Evolutionary conservation across 768 basidiomycete species (phyloP), one percentile per base, ranked within the genome.

Genomic region (Phylloporus scabripes): DNA sequence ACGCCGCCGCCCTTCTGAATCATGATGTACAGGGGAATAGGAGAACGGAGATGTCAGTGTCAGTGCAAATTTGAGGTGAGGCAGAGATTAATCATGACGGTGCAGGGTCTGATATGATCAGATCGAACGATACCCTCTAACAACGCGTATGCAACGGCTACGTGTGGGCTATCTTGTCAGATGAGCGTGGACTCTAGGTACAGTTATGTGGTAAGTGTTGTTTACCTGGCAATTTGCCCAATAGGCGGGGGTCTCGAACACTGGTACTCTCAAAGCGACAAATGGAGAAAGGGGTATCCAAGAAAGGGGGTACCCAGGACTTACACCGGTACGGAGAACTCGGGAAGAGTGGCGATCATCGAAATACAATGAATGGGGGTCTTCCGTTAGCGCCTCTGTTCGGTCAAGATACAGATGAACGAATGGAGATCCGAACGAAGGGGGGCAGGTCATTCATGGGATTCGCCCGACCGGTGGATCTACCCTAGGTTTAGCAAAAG

Each of bases 51-150:
- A 34, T 36, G 8, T 4, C 6, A 7, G 49, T 18, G 26, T 12
- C 20, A n/a, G 33, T 33, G 29, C 32, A 50, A 12, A 31, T 12
- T 29, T 31, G 29, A 31, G 51, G 41, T 44, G 41, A 42, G 44
- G 48, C 48, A 48, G 29, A 32, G 46, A 38, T 41, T 17, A 24
- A 38, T 38, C 51, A 46, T 21, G 54, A 42, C 36, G 36, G 28
- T 32, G 43, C 61, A 64, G 59, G 59, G 61, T 59, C 50, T 42
- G 56, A 52, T 58, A 40, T 28, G 45, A 51, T 58, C 49, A 28
- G 44, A 61, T 58, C 45, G 41, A 32, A 38, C 12, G 38, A 47
- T 34, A 15, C 61, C 49, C 52, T 60, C 18, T 51, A 15, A 44
- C 61, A 58, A 52, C 41, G 46, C 49, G 49, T 41, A 42, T 28